A percentile compares a stretch with the other conserved stretches of the same genome.
phyloP scores from a whole-genome alignment of 1,284 basidiomycete genomes.

The Coriolopsis trogii region DNA sequence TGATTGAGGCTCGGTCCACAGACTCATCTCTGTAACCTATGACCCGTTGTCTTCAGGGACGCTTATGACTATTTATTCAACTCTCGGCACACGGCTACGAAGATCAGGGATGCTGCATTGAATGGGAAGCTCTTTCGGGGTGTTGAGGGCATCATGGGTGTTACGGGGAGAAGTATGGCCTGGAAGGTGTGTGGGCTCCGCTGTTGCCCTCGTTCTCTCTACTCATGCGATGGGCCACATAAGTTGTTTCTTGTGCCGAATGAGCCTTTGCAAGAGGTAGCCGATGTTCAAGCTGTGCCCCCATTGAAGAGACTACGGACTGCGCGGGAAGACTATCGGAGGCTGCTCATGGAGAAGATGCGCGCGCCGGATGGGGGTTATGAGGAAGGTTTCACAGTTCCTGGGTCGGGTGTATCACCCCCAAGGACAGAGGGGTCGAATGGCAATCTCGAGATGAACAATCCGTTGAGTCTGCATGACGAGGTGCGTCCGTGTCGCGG shows the following conservation, averaged over 20 bases:
- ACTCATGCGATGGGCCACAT: background rate
- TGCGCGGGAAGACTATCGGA: constrained; percentile 54
- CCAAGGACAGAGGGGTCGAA: constrained; percentile 38
- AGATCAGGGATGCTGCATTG: constrained; percentile 65
- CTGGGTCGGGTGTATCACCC: constrained; percentile 47
- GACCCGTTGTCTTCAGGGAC: constrained; percentile 44
- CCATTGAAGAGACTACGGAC: constrained; percentile 49
- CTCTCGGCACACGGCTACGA: constrained; percentile 55
- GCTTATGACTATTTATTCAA: constrained; percentile 65
- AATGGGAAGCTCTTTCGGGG: constrained; percentile 58
- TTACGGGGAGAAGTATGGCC: constrained; percentile 70
- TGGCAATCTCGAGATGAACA: constrained; percentile 69
- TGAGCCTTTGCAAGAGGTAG: constrained; percentile 58
- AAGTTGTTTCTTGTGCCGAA: constrained; percentile 63
- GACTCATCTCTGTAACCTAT: constrained; percentile 29
- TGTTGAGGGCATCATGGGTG: constrained; percentile 41
- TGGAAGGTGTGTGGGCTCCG: constrained; percentile 65
- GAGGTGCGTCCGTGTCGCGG: constrained; percentile 54
- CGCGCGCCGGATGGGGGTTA: constrained; percentile 80
- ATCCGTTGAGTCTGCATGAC: constrained; percentile 85
- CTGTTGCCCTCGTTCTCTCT: constrained; percentile 12
- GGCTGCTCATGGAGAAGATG: constrained; percentile 63
- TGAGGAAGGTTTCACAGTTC: constrained; percentile 62
- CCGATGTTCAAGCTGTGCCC: constrained; percentile 45
- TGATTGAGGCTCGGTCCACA: constrained; percentile 27